Conservation (phyloP, 2,329 filamentous ascomycete species). For the Pseudogymnoascus sp. region DNA sequence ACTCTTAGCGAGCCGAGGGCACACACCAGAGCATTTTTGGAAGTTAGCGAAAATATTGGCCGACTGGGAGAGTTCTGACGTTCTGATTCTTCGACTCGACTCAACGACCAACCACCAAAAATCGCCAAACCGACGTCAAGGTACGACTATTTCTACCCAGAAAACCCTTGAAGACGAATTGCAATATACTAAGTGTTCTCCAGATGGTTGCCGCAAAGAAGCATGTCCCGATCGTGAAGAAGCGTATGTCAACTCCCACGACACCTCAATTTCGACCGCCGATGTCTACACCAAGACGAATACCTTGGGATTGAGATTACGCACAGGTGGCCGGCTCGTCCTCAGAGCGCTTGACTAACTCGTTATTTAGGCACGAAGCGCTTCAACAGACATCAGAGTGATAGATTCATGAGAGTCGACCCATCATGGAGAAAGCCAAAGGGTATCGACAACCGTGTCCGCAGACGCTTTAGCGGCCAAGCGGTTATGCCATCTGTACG, state of each 20-base stretch:
- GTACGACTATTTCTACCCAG: constrained; percentile 17
- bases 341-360: constrained; percentile 27
- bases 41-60: constrained; percentile 10
- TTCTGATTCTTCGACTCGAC: constrained; percentile 7
- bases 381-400: constrained; percentile 97
- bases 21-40: constrained; percentile 11
- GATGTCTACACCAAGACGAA: not conserved
- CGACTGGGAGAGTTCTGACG: constrained; percentile 8
- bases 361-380: constrained; percentile 68
- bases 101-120: constrained; percentile 9
- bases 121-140: constrained; percentile 17
- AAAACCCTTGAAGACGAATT: not conserved
- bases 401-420: constrained; percentile 89
- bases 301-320: not conserved
- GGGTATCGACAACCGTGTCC: constrained; percentile 98
- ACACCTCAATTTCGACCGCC: constrained; percentile 10
- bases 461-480: constrained; percentile 94
- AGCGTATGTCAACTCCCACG: constrained; percentile 66
- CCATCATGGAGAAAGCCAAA: constrained; percentile 98
- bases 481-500: constrained; percentile 96
- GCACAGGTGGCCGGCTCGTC: not conserved
- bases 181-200: constrained; percentile 16
- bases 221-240: constrained; percentile 99
- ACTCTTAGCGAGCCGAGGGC: constrained; percentile 19
- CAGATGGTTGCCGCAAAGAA: constrained; percentile 99